Percentiles rank a stretch among this genome's conserved stretches.
Conservation (phyloP, 768 basidiomycete genomes). For the Sutorius australiensis region DNA sequence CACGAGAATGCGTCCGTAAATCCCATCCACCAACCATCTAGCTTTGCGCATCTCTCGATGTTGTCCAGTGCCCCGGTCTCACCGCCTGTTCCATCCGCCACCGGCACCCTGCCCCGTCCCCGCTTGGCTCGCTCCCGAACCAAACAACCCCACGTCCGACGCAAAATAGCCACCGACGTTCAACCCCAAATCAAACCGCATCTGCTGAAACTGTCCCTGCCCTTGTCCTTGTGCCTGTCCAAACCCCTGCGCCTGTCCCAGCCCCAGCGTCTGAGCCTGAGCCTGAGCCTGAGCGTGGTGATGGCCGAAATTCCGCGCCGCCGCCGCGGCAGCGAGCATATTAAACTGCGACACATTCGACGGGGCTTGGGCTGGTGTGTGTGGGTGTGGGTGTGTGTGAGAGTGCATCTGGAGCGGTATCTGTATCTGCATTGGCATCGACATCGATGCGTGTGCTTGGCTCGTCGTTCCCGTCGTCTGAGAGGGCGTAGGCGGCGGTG, state of each 20-base stretch:
- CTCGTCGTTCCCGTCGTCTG: background rate
- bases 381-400: too few relatives aligned
- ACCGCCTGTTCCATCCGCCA: slow-evolving; percentile 14
- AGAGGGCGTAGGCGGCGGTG: slow-evolving; percentile 2
- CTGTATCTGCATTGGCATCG: background rate
- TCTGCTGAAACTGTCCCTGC: slow-evolving; percentile 19
- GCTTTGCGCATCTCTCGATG: background rate
- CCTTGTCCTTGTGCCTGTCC: too few relatives aligned
- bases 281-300: background rate
- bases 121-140: slow-evolving; percentile 3
- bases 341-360: slow-evolving; percentile 26
- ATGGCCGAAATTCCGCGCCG: slow-evolving; percentile 23
- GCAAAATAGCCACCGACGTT: slow-evolving; percentile 21
- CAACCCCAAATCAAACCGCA: slow-evolving; percentile 14
- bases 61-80: background rate
- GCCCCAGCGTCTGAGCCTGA: too few relatives aligned
- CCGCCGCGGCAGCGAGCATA: slow-evolving; percentile 24
- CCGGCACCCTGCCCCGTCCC: background rate
- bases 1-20: background rate
- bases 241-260: too few relatives aligned
- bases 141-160: slow-evolving; percentile 16
- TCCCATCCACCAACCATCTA: background rate
- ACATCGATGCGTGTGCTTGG: background rate
- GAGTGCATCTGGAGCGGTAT: too few relatives aligned
- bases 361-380: background rate